These are phyloP conservation scores for Penicillium chermesinum DNA, from an alignment of 495 filamentous ascomycete species.

Conservation along the genomic window DNA sequence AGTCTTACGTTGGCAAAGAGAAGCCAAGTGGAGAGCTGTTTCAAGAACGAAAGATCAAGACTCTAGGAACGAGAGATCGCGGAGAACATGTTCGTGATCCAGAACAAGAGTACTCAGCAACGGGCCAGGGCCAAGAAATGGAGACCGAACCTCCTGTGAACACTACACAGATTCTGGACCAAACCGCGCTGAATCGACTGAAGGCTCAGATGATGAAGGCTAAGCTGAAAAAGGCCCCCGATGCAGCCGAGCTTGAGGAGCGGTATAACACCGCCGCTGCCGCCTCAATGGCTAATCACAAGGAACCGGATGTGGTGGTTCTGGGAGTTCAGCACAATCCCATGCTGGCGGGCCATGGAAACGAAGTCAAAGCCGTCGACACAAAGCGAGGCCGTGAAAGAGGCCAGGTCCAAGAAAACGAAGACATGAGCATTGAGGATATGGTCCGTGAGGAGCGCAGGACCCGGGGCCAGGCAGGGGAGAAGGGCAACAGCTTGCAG, in stretches of 20 bases:
- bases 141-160: conserved; percentile 34
- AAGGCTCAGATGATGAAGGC: conserved; percentile 94
- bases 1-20: conserved; percentile 78
- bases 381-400: conserved; percentile 76
- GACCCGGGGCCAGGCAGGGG: conserved; percentile 70
- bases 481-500: conserved; percentile 76
- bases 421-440: conserved; percentile 92
- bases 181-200: conserved; percentile 78
- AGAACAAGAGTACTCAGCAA: conserved; percentile 41
- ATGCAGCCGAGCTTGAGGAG: conserved; percentile 73
- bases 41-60: conserved; percentile 61
- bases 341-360: conserved; percentile 67
- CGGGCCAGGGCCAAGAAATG: conserved; percentile 39
- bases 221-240: conserved; percentile 67
- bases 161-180: conserved; percentile 53
- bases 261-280: conserved; percentile 78
- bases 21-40: conserved; percentile 87
- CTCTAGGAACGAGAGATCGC: conserved; percentile 35
- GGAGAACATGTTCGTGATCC: conserved; percentile 29
- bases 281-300: conserved; percentile 51
- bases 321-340: conserved; percentile 84
- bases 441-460: conserved; percentile 92
- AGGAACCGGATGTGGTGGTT: conserved; percentile 64
- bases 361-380: conserved; percentile 69
- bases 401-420: conserved; percentile 78